These are phyloP conservation scores for Colletotrichum scovillei DNA, from an alignment of 2,329 filamentous ascomycete species.

Conservation along the genomic window DNA sequence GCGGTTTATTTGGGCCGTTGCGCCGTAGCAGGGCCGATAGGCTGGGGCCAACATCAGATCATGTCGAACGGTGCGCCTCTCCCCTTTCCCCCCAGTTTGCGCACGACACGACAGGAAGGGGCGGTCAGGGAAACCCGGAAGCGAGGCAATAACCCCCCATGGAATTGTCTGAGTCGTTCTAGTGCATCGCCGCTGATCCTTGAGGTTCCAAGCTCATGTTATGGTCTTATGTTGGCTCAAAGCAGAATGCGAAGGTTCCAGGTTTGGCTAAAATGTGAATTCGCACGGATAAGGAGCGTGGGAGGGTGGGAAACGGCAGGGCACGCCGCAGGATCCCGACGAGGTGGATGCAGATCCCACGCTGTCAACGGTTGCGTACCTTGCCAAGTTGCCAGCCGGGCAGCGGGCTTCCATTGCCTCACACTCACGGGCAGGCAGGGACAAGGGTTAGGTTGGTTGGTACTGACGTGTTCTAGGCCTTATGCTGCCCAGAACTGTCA, in stretches of 20 bases:
- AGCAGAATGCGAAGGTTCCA: background rate
- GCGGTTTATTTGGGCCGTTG: background rate
- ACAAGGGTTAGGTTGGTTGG: background rate
- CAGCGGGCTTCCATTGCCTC: background rate
- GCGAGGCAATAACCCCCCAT: background rate
- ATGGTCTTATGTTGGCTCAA: background rate
- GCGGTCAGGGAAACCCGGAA: background rate
- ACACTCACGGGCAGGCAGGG: background rate
- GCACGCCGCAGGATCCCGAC: background rate
- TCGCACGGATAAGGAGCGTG: background rate
- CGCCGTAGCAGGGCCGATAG: slow-evolving; percentile 26
- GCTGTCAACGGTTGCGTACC: background rate
- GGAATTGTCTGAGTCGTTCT: background rate
- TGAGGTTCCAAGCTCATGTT: background rate
- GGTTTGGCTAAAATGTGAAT: background rate
- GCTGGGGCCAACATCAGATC: slow-evolving; percentile 19
- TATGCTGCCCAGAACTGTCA: background rate
- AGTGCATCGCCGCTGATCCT: background rate
- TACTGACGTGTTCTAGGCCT: background rate
- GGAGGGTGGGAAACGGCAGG: background rate
- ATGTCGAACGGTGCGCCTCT: background rate
- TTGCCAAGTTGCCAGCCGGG: background rate
- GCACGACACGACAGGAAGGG: background rate
- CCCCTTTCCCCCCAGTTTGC: background rate
- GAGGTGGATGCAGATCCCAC: background rate